A percentile compares a stretch with the other conserved stretches of the same genome.
Conservation (phyloP, 176 grass and related monocot genomes). For the bread wheat (Triticum aestivum) region IWGSC_CS_RefSeq_v2.1 NC_057794.1:106773041-106773540, state of each 20-base stretch:
- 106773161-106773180: background rate
- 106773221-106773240: background rate
- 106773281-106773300: background rate
- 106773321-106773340: background rate
- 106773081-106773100: background rate
- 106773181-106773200: background rate
- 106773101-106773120: slow-evolving; percentile 5
- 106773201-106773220: background rate
- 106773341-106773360: background rate
- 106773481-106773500: slow-evolving; percentile 70
- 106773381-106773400: slow-evolving; percentile 16
- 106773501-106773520: slow-evolving; percentile 70
- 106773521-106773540: slow-evolving; percentile 78
- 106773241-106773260: background rate
- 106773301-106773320: slow-evolving; percentile 14
- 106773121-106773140: background rate
- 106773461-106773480: slow-evolving; percentile 71
- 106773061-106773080: background rate
- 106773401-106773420: slow-evolving; percentile 13
- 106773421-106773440: slow-evolving; percentile 45
- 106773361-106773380: background rate
- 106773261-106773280: background rate
- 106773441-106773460: slow-evolving; percentile 64
- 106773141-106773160: background rate
- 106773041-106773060: background rate